These are phyloP conservation scores for Cutaneotrichosporon dermatis DNA, from an alignment of 1,284 basidiomycete species.

Conservation along the genomic window DNA sequence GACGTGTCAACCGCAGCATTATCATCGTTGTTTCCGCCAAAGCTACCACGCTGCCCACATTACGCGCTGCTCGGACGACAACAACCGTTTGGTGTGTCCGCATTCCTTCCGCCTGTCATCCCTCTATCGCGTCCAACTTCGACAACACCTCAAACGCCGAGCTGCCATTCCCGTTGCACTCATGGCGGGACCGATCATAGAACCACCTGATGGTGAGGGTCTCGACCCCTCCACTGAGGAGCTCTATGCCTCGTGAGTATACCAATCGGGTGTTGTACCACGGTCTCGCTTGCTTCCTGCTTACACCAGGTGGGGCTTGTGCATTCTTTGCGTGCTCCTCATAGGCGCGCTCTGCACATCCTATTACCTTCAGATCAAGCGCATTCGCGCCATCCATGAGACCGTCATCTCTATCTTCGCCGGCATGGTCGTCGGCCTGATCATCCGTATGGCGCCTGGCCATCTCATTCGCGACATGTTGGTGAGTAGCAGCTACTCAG, in stretches of 20 bases:
- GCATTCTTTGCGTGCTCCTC: conserved; percentile 89
- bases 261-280: too few species aligned
- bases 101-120: not conserved
- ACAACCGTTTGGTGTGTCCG: not conserved
- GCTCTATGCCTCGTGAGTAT: conserved; percentile 68
- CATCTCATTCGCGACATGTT: conserved; percentile 96
- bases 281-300: too few species aligned
- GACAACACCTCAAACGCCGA: too few species aligned
- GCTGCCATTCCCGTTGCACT: too few species aligned
- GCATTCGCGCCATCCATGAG: conserved; percentile 93
- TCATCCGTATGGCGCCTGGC: conserved; percentile 84
- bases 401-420: conserved; percentile 94
- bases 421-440: conserved; percentile 88
- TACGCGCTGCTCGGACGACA: too few species aligned
- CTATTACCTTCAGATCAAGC: conserved; percentile 95
- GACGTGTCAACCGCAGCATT: not conserved
- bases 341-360: conserved; percentile 92
- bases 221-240: conserved; percentile 65
- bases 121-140: not conserved
- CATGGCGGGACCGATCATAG: conserved; percentile 19
- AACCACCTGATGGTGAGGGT: conserved; percentile 30
- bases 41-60: too few species aligned
- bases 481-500: conserved; percentile 54
- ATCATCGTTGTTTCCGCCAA: too few species aligned
- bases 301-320: conserved; percentile 67